phyloP scores from a whole-genome alignment of 352 stramenopile species.

The Phytophthora agathidicida region DNA sequence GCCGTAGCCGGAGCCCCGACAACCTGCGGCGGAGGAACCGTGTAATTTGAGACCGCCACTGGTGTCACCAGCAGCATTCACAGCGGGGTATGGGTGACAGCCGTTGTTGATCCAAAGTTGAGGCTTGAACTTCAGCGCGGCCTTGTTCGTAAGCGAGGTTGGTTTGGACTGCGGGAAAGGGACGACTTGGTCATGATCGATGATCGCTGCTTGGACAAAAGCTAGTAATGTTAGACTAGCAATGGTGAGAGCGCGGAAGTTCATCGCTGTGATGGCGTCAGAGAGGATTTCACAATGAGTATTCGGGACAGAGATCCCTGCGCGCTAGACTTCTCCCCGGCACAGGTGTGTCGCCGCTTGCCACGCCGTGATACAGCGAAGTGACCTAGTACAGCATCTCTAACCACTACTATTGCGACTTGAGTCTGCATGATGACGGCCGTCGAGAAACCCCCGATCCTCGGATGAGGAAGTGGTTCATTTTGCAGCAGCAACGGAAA shows the following conservation, averaged over 20 bases:
- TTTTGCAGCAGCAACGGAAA: too few relatives aligned
- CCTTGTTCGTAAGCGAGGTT: slow-evolving; percentile 9
- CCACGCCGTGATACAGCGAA: too few relatives aligned
- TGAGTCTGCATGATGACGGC: too few relatives aligned
- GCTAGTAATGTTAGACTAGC: background rate
- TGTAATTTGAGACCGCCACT: slow-evolving; percentile 29
- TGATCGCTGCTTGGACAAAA: background rate
- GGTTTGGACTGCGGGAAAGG: slow-evolving; percentile 29
- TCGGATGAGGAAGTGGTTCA: too few relatives aligned
- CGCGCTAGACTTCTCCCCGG: too few relatives aligned
- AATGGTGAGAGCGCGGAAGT: background rate
- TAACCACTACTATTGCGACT: too few relatives aligned
- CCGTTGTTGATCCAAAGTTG: slow-evolving; percentile 39
- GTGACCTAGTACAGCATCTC: too few relatives aligned
- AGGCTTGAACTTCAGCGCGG: slow-evolving; percentile 43
- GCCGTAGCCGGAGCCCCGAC: slow-evolving; percentile 25
- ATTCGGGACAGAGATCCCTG: background rate
- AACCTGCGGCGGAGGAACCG: slow-evolving; percentile 26
- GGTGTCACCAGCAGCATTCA: slow-evolving; percentile 34
- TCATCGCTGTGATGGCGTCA: background rate
- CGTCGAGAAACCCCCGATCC: too few relatives aligned
- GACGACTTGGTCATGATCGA: slow-evolving; percentile 32
- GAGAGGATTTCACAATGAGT: background rate
- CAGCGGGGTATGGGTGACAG: slow-evolving; percentile 42
- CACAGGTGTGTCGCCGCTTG: too few relatives aligned